A percentile compares a stretch with the other conserved stretches of the same genome.
These are phyloP conservation scores for Floccularia luteovirens DNA, from an alignment of 768 basidiomycete species.

Conservation along the genomic window DNA sequence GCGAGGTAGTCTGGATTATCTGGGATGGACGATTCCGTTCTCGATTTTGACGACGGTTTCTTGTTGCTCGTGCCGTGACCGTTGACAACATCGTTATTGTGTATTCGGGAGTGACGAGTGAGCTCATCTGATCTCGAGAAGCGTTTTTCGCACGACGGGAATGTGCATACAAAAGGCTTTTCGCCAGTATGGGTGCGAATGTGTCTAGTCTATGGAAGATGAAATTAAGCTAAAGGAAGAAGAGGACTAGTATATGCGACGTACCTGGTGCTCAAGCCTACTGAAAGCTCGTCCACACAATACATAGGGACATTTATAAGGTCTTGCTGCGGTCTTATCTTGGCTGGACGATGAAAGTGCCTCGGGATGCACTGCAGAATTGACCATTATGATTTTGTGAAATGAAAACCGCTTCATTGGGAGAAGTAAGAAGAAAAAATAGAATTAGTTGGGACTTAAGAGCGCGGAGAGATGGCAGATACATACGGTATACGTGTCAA, in stretches of 20 bases:
- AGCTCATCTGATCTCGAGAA: conserved; percentile 99
- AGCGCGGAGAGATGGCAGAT: too few relatives aligned
- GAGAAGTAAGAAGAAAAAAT: too few relatives aligned
- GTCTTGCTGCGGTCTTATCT: conserved; percentile 42
- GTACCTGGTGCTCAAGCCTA: conserved; percentile 90
- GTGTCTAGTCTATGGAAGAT: conserved; percentile 76
- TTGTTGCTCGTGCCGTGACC: conserved; percentile 8
- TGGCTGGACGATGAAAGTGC: conserved; percentile 2
- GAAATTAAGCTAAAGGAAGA: conserved; percentile 6
- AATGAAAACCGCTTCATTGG: too few relatives aligned
- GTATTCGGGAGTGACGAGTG: conserved; percentile 92
- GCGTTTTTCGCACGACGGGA: conserved; percentile 93
- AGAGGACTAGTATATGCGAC: conserved; percentile 6
- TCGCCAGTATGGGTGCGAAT: conserved; percentile 98
- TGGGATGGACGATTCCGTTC: background rate
- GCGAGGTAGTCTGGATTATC: background rate
- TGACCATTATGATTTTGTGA: too few relatives aligned
- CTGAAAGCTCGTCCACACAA: conserved; percentile 95
- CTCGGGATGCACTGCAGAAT: background rate
- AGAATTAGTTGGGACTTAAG: too few relatives aligned
- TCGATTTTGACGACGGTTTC: conserved; percentile 7
- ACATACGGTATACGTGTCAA: too few relatives aligned
- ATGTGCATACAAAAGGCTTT: conserved; percentile 91
- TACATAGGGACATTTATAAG: conserved; percentile 94
- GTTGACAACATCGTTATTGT: conserved; percentile 51